Conservation (phyloP, 352 stramenopile species). For the Phytophthora melonis region DNA sequence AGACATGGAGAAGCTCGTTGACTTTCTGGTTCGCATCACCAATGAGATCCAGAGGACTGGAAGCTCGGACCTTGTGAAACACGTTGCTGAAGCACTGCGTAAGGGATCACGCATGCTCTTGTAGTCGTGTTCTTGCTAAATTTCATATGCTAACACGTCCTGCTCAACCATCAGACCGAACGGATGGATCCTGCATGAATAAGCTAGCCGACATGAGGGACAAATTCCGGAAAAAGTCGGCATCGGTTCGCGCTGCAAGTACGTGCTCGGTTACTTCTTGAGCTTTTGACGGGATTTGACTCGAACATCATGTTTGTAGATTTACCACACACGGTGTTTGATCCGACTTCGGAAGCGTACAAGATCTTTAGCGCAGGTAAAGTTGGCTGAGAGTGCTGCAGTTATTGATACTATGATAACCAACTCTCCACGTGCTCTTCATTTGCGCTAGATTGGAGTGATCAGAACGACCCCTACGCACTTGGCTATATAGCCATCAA, state of each 20-base stretch:
- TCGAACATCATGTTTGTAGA: not conserved
- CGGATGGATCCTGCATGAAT: slow-evolving; percentile 59
- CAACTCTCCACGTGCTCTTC: not conserved
- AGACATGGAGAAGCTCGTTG: slow-evolving; percentile 63
- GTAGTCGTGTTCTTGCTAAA: not conserved
- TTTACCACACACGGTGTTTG: slow-evolving; percentile 14
- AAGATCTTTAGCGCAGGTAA: slow-evolving; percentile 78
- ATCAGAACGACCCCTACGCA: slow-evolving; percentile 65
- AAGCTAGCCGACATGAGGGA: slow-evolving; percentile 72
- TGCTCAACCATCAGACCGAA: slow-evolving; percentile 44
- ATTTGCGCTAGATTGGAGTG: slow-evolving; percentile 53
- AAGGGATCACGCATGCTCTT: slow-evolving; percentile 14
- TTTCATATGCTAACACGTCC: slow-evolving; percentile 4
- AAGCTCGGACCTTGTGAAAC: slow-evolving; percentile 45
- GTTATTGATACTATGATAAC: not conserved
- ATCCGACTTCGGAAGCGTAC: slow-evolving; percentile 60
- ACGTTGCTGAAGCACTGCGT: slow-evolving; percentile 47
- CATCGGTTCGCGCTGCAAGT: slow-evolving; percentile 55
- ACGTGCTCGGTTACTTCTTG: slow-evolving; percentile 22
- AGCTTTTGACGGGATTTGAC: slow-evolving; percentile 20
- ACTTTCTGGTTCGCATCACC: slow-evolving; percentile 72
- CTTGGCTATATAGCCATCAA: slow-evolving; percentile 62
- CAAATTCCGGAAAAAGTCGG: slow-evolving; percentile 54
- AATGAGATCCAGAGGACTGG: slow-evolving; percentile 63
- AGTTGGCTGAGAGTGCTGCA: not conserved